Evolutionary conservation across 768 basidiomycete species (phyloP).

Genomic region (Serpula lacrymans): DNA sequence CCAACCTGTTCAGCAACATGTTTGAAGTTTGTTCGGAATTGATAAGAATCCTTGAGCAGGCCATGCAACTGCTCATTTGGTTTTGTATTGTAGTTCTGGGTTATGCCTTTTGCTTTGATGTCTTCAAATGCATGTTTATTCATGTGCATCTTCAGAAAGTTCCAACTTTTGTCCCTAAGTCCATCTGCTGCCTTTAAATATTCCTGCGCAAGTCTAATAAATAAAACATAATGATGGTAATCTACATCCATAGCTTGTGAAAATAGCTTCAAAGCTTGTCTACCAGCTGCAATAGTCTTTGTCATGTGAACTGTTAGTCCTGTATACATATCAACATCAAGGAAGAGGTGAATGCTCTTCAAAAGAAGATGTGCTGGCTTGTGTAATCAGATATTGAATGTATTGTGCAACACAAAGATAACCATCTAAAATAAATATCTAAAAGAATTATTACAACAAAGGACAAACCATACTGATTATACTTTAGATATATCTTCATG

Average conservation of each 20-base stretch:
- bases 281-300: too few species aligned
- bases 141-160: constrained; percentile 34
- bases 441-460: neutral
- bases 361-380: constrained; percentile 22
- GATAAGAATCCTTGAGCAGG: constrained; percentile 24
- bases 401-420: constrained; percentile 24
- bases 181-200: too few species aligned
- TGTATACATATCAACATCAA: too few species aligned
- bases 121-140: constrained; percentile 31
- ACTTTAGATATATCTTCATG: constrained; percentile 35
- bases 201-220: too few species aligned
- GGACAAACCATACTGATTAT: constrained; percentile 2
- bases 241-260: too few species aligned
- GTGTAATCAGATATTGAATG: constrained; percentile 11
- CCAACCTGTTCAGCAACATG: constrained; percentile 31
- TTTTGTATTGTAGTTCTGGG: constrained; percentile 28
- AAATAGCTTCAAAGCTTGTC: too few species aligned
- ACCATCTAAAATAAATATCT: constrained; percentile 19
- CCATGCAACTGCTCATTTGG: constrained; percentile 30
- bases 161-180: constrained; percentile 24
- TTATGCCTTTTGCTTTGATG: constrained; percentile 29
- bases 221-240: too few species aligned
- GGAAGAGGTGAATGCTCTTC: too few species aligned
- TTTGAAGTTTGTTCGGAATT: constrained; percentile 29
- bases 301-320: too few species aligned